These are phyloP conservation scores for Aspergillus nidulans DNA, from an alignment of 495 filamentous ascomycete species.

Conservation along the genomic window DNA sequence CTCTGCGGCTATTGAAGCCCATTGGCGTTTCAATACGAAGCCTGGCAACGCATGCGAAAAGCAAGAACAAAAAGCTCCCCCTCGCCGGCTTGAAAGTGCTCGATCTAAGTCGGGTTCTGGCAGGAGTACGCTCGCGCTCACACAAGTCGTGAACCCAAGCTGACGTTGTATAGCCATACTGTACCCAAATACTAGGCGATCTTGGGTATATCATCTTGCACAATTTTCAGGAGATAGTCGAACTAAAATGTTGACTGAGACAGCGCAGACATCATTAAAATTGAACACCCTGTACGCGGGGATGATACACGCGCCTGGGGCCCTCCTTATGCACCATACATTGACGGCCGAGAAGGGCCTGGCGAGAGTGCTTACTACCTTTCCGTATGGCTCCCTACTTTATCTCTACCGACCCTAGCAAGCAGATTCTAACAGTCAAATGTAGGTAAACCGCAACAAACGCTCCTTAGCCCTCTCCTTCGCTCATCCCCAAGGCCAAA, in stretches of 20 bases:
- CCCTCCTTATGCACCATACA: constrained; percentile 83
- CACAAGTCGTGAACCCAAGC: no score
- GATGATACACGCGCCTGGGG: constrained; percentile 98
- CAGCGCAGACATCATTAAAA: constrained; percentile 94
- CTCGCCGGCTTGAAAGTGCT: background rate
- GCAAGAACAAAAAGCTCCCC: background rate
- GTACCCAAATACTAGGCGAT: constrained; percentile 13
- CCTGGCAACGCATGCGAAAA: background rate
- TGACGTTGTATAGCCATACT: constrained; percentile 7
- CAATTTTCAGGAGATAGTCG: background rate
- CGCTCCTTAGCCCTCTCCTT: constrained; percentile 5
- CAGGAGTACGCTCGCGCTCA: background rate
- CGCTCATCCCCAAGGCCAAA: background rate
- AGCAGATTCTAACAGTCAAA: background rate
- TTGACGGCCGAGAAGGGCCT: constrained; percentile 59
- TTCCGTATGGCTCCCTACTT: constrained; percentile 49
- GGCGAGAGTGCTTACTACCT: constrained; percentile 97
- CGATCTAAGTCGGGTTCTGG: constrained; percentile 1
- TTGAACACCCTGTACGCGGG: constrained; percentile 86
- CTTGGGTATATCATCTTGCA: background rate
- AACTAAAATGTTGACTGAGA: background rate
- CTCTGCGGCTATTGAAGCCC: background rate
- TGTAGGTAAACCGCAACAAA: constrained; percentile 91
- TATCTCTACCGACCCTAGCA: background rate
- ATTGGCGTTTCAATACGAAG: background rate